phyloP scores from a whole-genome alignment of 225 moss, liverwort and hornwort genomes.

The Pseudisothecium myosuroides region DNA sequence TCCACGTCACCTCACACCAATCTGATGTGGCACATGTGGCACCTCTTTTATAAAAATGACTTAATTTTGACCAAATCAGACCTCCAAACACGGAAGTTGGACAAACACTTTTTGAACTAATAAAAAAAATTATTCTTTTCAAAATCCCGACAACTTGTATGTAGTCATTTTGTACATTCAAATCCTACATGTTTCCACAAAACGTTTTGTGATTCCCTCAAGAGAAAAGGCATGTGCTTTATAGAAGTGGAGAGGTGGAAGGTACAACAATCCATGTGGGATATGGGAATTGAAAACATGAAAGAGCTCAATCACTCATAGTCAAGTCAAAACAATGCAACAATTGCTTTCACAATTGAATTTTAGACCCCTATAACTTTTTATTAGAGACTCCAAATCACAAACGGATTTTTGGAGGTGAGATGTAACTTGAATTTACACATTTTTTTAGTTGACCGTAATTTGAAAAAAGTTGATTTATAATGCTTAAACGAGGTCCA shows the following conservation, averaged over 20 bases:
- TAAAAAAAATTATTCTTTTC: no score
- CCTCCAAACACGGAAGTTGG: no score
- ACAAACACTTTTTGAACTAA: no score
- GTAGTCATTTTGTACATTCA: accelerated
- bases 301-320: background rate
- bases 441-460: background rate
- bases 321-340: background rate
- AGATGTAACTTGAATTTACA: background rate
- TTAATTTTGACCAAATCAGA: no score
- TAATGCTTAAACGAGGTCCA: background rate
- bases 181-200: no score
- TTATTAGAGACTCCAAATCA: background rate
- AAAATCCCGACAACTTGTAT: no score
- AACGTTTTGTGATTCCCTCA: no score
- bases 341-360: background rate
- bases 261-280: background rate
- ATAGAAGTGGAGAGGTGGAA: background rate
- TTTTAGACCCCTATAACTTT: background rate
- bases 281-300: background rate
- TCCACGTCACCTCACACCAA: no score
- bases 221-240: background rate
- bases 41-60: no score
- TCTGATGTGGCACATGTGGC: no score
- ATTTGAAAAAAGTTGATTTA: background rate
- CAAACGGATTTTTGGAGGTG: accelerated